Evolutionary conservation across 2,329 filamentous ascomycete genomes (phyloP).

Genomic region (Xylariaceae sp.): DNA sequence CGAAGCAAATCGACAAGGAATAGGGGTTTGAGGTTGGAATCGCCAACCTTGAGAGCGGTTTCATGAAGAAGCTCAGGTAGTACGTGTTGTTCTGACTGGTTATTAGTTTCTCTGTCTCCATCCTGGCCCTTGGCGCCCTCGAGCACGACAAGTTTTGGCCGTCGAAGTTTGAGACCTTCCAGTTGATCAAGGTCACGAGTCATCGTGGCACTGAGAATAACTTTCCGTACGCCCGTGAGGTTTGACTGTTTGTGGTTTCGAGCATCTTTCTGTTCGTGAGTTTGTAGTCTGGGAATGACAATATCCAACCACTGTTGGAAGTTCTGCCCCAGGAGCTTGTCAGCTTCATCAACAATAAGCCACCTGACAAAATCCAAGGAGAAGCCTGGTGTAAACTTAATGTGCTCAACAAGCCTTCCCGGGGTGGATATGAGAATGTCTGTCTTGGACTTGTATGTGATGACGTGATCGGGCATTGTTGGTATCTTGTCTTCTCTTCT

Average conservation of each 20-base stretch:
- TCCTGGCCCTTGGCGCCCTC: constrained; percentile 45
- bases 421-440: constrained; percentile 90
- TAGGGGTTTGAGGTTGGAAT: constrained; percentile 70
- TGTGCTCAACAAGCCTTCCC: constrained; percentile 84
- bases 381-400: constrained; percentile 79
- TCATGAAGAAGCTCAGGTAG: constrained; percentile 62
- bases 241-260: constrained; percentile 51
- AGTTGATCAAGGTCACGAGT: constrained; percentile 79
- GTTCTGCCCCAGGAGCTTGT: constrained; percentile 83
- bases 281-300: constrained; percentile 58
- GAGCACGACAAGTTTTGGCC: constrained; percentile 72
- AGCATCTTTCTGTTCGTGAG: constrained; percentile 42
- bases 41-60: constrained; percentile 61
- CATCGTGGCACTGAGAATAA: constrained; percentile 89
- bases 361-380: constrained; percentile 72
- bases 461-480: constrained; percentile 56
- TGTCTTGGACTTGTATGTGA: constrained; percentile 63
- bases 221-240: constrained; percentile 61
- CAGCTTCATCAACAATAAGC: constrained; percentile 90
- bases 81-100: constrained; percentile 43
- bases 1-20: constrained; percentile 75
- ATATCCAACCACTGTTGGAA: constrained; percentile 85
- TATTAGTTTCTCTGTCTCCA: constrained; percentile 35
- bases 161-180: constrained; percentile 62
- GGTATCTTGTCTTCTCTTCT: constrained; percentile 28